Base-by-base conservation (phyloP, 2,329 filamentous ascomycete species). In the Botryosphaeria dothidea region DNA sequence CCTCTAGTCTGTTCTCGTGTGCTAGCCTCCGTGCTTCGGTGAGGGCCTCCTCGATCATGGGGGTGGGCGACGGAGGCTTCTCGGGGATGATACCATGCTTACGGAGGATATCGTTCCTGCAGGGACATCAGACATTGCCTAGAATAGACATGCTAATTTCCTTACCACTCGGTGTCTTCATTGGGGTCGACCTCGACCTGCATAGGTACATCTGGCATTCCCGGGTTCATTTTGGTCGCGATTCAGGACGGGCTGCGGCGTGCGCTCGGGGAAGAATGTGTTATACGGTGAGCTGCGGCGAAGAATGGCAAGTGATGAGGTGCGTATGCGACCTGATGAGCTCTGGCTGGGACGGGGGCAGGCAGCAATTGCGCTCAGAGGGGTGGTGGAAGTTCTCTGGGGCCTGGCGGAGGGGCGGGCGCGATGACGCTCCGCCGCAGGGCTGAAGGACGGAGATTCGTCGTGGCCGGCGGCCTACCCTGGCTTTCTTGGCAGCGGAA, bases 61-160 rank as follows among this genome's bases (percentile, higher is more conserved):
- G 93, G 2, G 95, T 97, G 2, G 95, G 95, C 51, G 94, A 97
- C 3, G 93, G 93, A 0, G 94, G 93, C 77, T 97, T 98, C 77
- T 98, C 93, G n/a, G 95, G 95, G 67, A 99, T 98, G 70, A 99
- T 85, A 69, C 93, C 92, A 82, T 99, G 93, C 78, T 96, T 96
- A 71, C 95, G 92, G 65, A 99, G 88, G 74, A 99, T 99, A 71
- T 99, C 95, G 77, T 99, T 99, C 93, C 93, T 97, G 70, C 66
- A n/a, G 51, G 57, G 46, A 67, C 48, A 13, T 25, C 62, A 8
- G 66, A 51, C 62, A 64, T 54, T 49, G 62, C 64, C 38, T 41
- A 64, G 43, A 38, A 34, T 41, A 19, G 58, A 29, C 7, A 4
- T 25, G 46, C 13, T 11, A 31, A 15, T 13, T n/a, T 19, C 27